Evolutionary conservation across 352 stramenopile genomes (phyloP).

Genomic region (Pythium dissotocum): DNA sequence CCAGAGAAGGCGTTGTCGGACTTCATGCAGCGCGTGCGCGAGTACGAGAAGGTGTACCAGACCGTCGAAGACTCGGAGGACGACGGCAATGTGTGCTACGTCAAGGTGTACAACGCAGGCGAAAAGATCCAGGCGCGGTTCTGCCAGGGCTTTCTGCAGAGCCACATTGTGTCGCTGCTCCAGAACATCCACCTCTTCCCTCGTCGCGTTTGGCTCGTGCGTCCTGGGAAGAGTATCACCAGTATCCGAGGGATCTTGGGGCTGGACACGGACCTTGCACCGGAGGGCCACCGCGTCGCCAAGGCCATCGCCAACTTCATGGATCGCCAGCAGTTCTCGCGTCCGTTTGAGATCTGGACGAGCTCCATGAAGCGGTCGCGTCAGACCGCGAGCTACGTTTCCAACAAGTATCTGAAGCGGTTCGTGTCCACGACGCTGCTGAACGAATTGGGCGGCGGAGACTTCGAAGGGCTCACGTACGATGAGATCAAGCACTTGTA

Average conservation of each 20-base stretch:
- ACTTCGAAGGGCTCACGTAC: conserved; percentile 90
- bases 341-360: conserved; percentile 76
- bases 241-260: conserved; percentile 77
- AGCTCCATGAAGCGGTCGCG: conserved; percentile 82
- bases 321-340: conserved; percentile 68
- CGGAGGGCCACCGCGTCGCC: conserved; percentile 78
- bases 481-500: conserved; percentile 85
- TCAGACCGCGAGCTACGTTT: conserved; percentile 71
- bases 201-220: conserved; percentile 90
- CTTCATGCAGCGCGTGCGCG: conserved; percentile 83
- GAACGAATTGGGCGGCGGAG: conserved; percentile 89
- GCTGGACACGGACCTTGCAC: conserved; percentile 81
- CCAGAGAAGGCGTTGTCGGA: conserved; percentile 87
- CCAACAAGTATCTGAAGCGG: conserved; percentile 66
- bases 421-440: conserved; percentile 88
- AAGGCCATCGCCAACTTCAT: conserved; percentile 87
- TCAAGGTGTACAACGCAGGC: conserved; percentile 93
- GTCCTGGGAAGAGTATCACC: conserved; percentile 80
- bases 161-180: conserved; percentile 85
- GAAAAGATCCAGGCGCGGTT: conserved; percentile 91
- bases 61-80: conserved; percentile 88
- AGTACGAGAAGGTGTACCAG: conserved; percentile 94
- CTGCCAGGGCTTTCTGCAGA: conserved; percentile 86
- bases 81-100: conserved; percentile 83
- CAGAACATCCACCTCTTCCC: conserved; percentile 92